Evolutionary conservation across 225 moss, liverwort and hornwort species (phyloP).

Genomic region (Physcomitrellopsis africana): DNA sequence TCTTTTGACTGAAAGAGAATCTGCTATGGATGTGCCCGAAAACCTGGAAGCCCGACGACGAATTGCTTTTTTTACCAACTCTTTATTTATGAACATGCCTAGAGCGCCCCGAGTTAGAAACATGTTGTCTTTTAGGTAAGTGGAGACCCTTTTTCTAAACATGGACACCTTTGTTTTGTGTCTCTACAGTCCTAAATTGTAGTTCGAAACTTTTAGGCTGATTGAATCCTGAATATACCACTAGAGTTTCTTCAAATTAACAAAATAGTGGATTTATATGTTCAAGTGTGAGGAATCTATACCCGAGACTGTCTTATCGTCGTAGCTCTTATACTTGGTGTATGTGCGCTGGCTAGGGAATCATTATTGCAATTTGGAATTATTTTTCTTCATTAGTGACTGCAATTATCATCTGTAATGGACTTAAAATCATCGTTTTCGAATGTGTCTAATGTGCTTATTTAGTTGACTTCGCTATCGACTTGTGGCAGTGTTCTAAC

Average conservation of each 20-base stretch:
- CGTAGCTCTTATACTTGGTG: neutral
- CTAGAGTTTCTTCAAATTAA: too few relatives aligned
- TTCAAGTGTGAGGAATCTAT: neutral
- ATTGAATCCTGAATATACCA: neutral
- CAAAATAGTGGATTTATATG: neutral
- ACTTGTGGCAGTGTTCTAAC: constrained; percentile 74
- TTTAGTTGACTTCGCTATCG: neutral
- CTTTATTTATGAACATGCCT: constrained; percentile 97
- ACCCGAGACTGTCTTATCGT: neutral
- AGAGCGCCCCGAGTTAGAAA: constrained; percentile 89
- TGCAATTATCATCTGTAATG: neutral
- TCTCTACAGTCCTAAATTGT: neutral
- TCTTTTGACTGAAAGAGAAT: constrained; percentile 83
- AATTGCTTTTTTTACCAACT: constrained; percentile 94
- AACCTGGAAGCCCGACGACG: constrained; percentile 90
- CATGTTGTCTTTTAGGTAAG: constrained; percentile 88
- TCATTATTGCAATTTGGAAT: neutral
- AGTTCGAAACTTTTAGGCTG: neutral
- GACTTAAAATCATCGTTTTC: neutral
- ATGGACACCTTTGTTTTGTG: neutral
- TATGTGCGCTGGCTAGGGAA: neutral
- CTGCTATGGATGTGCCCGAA: constrained; percentile 84
- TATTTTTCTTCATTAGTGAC: neutral
- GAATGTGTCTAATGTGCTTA: neutral
- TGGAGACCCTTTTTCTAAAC: neutral